phyloP scores from a whole-genome alignment of 371 early-diverging fungal genomes.

The Massospora cicadina region DNA sequence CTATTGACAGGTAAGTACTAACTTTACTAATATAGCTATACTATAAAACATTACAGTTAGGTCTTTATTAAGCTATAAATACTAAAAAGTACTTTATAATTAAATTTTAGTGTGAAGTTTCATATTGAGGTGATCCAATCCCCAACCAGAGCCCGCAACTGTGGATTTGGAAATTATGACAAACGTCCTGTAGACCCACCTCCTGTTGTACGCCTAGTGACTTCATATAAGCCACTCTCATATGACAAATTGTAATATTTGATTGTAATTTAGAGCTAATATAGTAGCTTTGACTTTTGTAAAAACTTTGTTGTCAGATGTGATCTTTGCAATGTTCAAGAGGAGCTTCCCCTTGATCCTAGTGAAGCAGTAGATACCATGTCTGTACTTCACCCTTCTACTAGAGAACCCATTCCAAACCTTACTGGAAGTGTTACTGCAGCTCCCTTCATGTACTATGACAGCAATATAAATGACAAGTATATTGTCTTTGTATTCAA shows the following conservation, averaged over 20 bases:
- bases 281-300: background rate
- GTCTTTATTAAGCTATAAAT: too few relatives aligned
- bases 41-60: too few relatives aligned
- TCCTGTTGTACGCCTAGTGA: conserved; percentile 26
- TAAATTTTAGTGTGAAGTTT: too few relatives aligned
- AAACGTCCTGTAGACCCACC: conserved; percentile 36
- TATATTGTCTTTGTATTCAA: background rate
- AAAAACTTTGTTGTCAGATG: background rate
- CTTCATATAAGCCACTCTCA: background rate
- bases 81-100: too few relatives aligned
- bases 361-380: background rate
- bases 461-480: background rate
- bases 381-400: background rate
- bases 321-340: background rate
- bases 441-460: background rate
- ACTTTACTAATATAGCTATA: too few relatives aligned
- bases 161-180: conserved; percentile 65
- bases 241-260: background rate
- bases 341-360: background rate
- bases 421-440: background rate
- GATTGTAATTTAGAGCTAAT: background rate
- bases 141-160: conserved; percentile 64
- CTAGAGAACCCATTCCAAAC: background rate
- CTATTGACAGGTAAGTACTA: too few relatives aligned
- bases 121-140: conserved; percentile 33